Evolutionary conservation across 164 flowering plant genomes (phyloP).

Genomic region (Euptelea pleiosperma): DNA sequence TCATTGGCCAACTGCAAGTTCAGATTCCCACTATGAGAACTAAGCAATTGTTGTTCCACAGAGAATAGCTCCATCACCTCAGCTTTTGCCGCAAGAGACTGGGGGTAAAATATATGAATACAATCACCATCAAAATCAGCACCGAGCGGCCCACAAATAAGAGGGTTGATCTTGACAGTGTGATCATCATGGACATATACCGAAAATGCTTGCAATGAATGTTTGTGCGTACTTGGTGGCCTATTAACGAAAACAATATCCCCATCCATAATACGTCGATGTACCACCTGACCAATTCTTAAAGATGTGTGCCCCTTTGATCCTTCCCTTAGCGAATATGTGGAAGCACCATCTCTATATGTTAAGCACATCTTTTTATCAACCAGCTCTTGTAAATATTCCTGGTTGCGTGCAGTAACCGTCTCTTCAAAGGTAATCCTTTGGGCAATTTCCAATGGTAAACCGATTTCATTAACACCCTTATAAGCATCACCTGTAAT

Average conservation of each 20-base stretch:
- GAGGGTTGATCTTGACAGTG: slow-evolving; percentile 86
- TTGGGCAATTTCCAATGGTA: slow-evolving; percentile 82
- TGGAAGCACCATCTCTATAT: slow-evolving; percentile 61
- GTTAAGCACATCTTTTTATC: slow-evolving; percentile 72
- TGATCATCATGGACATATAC: slow-evolving; percentile 85
- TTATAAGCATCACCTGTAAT: slow-evolving; percentile 88
- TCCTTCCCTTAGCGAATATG: slow-evolving; percentile 75
- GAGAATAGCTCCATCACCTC: slow-evolving; percentile 88
- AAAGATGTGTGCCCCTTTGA: slow-evolving; percentile 75
- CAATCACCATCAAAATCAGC: slow-evolving; percentile 99
- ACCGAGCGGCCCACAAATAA: slow-evolving; percentile 83
- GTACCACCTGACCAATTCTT: slow-evolving; percentile 72
- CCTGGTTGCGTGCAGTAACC: slow-evolving; percentile 60
- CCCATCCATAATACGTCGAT: slow-evolving; percentile 84
- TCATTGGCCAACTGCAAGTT: slow-evolving; percentile 77
- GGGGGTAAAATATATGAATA: slow-evolving; percentile 85
- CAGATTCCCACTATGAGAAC: slow-evolving; percentile 82
- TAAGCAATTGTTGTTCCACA: slow-evolving; percentile 80
- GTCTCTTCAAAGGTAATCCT: slow-evolving; percentile 89
- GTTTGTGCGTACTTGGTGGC: slow-evolving; percentile 97
- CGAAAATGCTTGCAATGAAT: slow-evolving; percentile 81
- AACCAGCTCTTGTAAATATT: slow-evolving; percentile 60
- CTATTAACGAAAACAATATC: slow-evolving; percentile 87
- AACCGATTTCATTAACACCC: slow-evolving; percentile 67
- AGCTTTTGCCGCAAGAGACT: slow-evolving; percentile 84